phyloP scores from a whole-genome alignment of 2,329 filamentous ascomycete genomes.

The Fusarium anguioides region DNA sequence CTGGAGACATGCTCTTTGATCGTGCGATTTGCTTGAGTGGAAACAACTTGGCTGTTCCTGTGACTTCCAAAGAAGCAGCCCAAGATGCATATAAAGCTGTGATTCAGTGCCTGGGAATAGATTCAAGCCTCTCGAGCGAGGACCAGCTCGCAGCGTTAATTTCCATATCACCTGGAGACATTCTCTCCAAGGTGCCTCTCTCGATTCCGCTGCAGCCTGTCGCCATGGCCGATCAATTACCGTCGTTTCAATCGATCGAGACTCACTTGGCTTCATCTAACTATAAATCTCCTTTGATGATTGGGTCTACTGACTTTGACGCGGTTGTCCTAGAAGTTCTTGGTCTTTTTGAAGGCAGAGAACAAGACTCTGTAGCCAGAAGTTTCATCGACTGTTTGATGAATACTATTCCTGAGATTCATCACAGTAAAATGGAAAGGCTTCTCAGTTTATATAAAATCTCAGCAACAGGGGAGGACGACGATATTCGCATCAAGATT shows the following conservation, averaged over 20 bases:
- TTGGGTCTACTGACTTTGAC: not conserved
- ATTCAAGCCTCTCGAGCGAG: not conserved
- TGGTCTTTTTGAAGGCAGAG: not conserved
- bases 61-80: fast-evolving
- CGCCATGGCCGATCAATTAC: not conserved
- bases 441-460: not conserved
- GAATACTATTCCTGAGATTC: fast-evolving
- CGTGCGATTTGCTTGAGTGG: constrained; percentile 1
- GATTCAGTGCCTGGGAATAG: not conserved
- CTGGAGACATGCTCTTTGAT: not conserved
- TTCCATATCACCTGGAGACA: not conserved
- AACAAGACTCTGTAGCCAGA: not conserved
- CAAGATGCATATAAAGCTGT: not conserved
- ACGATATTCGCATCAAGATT: fast-evolving
- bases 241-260: not conserved
- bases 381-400: not conserved
- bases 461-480: fast-evolving
- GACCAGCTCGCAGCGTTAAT: not conserved
- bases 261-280: fast-evolving
- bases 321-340: not conserved
- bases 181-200: not conserved
- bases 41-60: not conserved
- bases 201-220: not conserved
- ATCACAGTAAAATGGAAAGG: fast-evolving
- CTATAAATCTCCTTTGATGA: not conserved